Evolutionary conservation across 2,329 filamentous ascomycete genomes (phyloP), one percentile per base, ranked within the genome.

Genomic region (Pseudocercospora eumusae): DNA sequence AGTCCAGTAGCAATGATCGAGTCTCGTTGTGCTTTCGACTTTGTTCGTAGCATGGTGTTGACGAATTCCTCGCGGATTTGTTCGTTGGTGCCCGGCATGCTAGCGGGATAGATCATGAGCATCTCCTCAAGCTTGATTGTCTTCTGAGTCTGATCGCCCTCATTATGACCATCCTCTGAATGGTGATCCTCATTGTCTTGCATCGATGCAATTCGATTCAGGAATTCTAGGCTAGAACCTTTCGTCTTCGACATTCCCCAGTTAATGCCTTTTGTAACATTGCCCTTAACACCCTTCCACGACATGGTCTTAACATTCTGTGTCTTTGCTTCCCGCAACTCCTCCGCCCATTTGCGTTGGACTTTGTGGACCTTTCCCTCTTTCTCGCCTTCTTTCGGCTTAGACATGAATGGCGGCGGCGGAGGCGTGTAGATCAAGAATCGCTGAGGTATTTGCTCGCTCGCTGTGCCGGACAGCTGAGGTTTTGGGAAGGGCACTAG

Each of bases 401-500:
- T 75, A 5, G 69, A 69, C 5, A 80, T 70, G 52, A 67, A 60
- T 4, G 78, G 79, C 6, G 78, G 78, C 5, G 76, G 74, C 6
- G 78, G 77, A 3, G 79, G 78, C 0, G 78, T 80, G 67, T 80
- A 81, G 62, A 81, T 75, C 20, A 80, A 69, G 64, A 79, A 81
- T 6, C 77, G 75, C 4, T 71, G 63, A 0, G 78, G 78, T 6
- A 80, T 73, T 7, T 54, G 58, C 25, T 75, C 74, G 8, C 61
- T 31, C 15, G 74, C 70, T 7, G 64, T 47, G 27, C 56, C 54
- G 20, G 55, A 50, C 40, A 79, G 60, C 0, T 70, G 65, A 4
- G 79, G 79, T 59, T 77, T 78, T 0, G 79, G 79, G 45, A 80
- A 79, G 0, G 79, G 79, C 5, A 80, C 71, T 1, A 81, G 70